Evolutionary conservation across 306 rosid genomes (phyloP).

Genomic region (Pyrus communis): DNA sequence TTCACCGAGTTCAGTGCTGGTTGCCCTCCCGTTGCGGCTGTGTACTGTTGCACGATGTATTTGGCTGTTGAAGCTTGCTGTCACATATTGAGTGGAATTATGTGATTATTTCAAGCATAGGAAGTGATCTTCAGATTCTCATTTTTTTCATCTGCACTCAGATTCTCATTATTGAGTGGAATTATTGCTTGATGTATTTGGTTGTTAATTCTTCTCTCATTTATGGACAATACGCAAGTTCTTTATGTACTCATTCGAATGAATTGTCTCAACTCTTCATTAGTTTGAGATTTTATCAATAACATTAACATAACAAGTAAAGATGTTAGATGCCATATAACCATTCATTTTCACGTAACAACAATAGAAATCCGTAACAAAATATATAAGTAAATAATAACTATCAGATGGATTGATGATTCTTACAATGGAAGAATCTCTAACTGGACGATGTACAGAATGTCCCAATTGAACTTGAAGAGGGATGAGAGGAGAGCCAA

Average conservation of each 20-base stretch:
- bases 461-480: conserved; percentile 86
- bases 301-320: too few species aligned
- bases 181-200: too few species aligned
- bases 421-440: conserved; percentile 80
- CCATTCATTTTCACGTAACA: background rate
- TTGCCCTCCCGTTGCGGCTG: conserved; percentile 92
- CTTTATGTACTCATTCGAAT: too few species aligned
- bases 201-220: too few species aligned
- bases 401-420: background rate
- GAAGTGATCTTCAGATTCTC: background rate
- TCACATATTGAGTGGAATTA: background rate
- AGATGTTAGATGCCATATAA: too few species aligned
- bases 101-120: background rate
- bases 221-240: too few species aligned
- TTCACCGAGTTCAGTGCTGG: conserved; percentile 66
- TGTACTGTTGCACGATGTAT: conserved; percentile 85
- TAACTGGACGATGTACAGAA: conserved; percentile 68
- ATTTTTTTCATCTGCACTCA: too few species aligned
- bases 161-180: too few species aligned
- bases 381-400: background rate
- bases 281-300: too few species aligned
- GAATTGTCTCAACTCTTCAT: too few species aligned
- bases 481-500: conserved; percentile 93
- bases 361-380: background rate
- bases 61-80: conserved; percentile 96